Evolutionary conservation across 345 rosid genomes (phyloP).

Genomic region (Sisymbrium irio): DNA sequence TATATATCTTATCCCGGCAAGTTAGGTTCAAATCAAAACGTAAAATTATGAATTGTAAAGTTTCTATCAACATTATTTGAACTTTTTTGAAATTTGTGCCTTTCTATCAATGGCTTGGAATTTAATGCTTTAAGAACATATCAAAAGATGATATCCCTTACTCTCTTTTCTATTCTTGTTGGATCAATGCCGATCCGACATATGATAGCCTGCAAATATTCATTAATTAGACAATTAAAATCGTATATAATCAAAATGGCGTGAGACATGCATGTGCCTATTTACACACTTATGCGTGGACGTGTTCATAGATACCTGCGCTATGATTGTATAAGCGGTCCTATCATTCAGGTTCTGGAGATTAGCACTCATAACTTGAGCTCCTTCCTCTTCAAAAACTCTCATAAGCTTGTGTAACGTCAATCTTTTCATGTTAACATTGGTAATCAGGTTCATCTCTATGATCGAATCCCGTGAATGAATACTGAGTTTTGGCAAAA

Average conservation of each 20-base stretch:
- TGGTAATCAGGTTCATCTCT: conserved; percentile 21
- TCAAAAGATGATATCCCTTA: conserved; percentile 7
- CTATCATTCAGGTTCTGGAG: conserved; percentile 19
- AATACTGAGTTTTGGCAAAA: conserved; percentile 19
- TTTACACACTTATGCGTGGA: not conserved
- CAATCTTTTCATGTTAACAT: conserved; percentile 11
- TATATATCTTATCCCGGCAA: not conserved
- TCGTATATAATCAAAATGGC: not conserved
- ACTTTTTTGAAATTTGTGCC: not conserved
- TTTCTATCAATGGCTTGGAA: not conserved
- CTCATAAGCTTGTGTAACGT: conserved; percentile 15
- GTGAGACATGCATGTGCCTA: not conserved
- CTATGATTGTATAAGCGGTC: conserved; percentile 15
- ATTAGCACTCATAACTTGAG: conserved; percentile 26
- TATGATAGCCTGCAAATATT: conserved; percentile 26
- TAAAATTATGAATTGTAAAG: not conserved
- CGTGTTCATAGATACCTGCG: conserved; percentile 4
- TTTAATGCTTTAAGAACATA: not conserved
- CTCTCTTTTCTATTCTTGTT: conserved; percentile 21
- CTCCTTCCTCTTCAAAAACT: conserved; percentile 33
- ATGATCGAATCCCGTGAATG: conserved; percentile 20
- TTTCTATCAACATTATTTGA: not conserved
- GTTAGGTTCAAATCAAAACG: not conserved
- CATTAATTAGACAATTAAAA: not conserved
- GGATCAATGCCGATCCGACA: conserved; percentile 27